Evolutionary conservation across 176 grass and related monocot genomes (phyloP).

Genomic region (Alopecurus myosuroides): DNA sequence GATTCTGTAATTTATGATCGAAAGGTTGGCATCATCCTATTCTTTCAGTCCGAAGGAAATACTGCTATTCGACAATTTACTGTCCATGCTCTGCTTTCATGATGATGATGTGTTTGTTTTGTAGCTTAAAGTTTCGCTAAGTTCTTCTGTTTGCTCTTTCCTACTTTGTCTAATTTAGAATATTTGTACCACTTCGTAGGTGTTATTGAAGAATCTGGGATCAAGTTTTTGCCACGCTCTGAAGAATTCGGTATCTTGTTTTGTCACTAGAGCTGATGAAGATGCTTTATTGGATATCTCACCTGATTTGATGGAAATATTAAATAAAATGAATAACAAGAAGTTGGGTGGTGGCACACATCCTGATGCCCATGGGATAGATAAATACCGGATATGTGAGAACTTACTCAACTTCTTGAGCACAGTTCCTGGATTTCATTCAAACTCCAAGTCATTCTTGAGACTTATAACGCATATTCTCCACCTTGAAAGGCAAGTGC

Average conservation of each 20-base stretch:
- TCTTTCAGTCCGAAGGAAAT: slow-evolving; percentile 8
- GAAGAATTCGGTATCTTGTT: slow-evolving; percentile 49
- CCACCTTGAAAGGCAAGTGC: slow-evolving; percentile 83
- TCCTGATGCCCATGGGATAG: slow-evolving; percentile 27
- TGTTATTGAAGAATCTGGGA: slow-evolving; percentile 60
- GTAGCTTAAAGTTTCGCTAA: neutral
- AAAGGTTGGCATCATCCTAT: slow-evolving; percentile 47
- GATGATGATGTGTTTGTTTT: slow-evolving; percentile 1
- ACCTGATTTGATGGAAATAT: slow-evolving; percentile 67
- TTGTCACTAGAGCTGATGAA: slow-evolving; percentile 35
- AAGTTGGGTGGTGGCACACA: slow-evolving; percentile 19
- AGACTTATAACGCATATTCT: slow-evolving; percentile 66
- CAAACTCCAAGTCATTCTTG: slow-evolving; percentile 50
- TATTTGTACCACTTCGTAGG: slow-evolving; percentile 36
- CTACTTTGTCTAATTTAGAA: slow-evolving; percentile 23
- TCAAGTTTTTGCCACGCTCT: slow-evolving; percentile 60
- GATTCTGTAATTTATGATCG: slow-evolving; percentile 76
- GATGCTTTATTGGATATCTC: slow-evolving; percentile 39
- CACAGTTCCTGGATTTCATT: slow-evolving; percentile 67
- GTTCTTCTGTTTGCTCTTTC: neutral
- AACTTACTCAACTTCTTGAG: slow-evolving; percentile 57
- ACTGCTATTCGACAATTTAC: neutral
- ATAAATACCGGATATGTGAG: slow-evolving; percentile 61
- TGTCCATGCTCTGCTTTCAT: neutral
- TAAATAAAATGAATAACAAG: slow-evolving; percentile 37